Base-by-base conservation (phyloP, 768 basidiomycete species). In the Trametes punicea region DNA sequence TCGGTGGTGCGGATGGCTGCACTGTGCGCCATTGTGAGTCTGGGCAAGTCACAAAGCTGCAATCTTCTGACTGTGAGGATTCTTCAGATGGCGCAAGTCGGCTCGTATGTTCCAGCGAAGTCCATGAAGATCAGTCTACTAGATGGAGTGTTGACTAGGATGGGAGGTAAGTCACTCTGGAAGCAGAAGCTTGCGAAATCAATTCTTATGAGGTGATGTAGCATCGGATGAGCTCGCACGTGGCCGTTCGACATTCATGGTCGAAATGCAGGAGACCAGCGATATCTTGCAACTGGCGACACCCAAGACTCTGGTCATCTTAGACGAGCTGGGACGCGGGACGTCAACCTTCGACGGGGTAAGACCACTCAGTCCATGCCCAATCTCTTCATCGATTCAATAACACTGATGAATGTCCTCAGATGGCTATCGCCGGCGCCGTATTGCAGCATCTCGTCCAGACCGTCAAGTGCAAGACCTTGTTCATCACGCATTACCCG, bases 401-500 rank as follows among this genome's bases (percentile, higher is more conserved):
- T 18, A n/a, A 40, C 9, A 10, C 42, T 57, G 31, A 61, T 31
- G n/a, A 40, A 20, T 26, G 21, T 29, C 15, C 36, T 82, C 20
- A 92, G 84, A 92, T 93, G 86, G 88, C 93, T 3, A 90, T 95
- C 55, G 93, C 93, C 4, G 77, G 83, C 46, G 90, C 91, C 2
- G 88, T 90, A 0, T 74, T 96, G 34, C 79, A 89, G 55, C 80
- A 92, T 51, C 76, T 95, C 7, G 76, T 87, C 15, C 70, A 79
- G 58, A 68, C 66, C 1, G 79, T 76, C 25, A 77, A 77, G 59
- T 85, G 83, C 71, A 87, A 85, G 69, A 90, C 88, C 1, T 71
- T 98, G 31, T 98, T 98, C 70, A 96, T 98, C 65, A 98, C 96
- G 0, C 95, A 98, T 68, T 98, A 97, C 65, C 93, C 94, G 3